Percentiles rank a stretch among this genome's conserved stretches.
Conservation (phyloP, 164 flowering plant species). For the Vitis labrusca region DNA sequence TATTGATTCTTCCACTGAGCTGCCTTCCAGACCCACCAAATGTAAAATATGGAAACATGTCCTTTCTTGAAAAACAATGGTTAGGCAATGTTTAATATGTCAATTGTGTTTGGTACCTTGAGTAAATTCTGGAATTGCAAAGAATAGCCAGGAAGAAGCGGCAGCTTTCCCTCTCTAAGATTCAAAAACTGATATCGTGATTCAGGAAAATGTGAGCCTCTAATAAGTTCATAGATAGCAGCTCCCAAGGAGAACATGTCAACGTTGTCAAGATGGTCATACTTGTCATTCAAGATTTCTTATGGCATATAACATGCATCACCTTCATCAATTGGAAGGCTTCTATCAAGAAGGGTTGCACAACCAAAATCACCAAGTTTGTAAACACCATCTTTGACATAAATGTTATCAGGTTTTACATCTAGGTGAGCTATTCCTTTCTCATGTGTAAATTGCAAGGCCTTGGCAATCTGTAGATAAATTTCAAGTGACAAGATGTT, state of each 20-base stretch:
- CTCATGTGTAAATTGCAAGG: conserved; percentile 75
- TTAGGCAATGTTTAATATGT: no score
- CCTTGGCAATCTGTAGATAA: conserved; percentile 67
- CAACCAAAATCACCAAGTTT: conserved; percentile 99
- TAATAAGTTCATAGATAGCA: conserved; percentile 72
- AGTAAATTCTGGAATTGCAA: conserved; percentile 80
- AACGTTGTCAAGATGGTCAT: conserved; percentile 83
- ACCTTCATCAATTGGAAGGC: conserved; percentile 90
- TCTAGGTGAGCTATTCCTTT: conserved; percentile 85
- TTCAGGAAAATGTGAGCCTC: conserved; percentile 72
- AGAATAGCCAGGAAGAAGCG: conserved; percentile 89
- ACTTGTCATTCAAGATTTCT: conserved; percentile 82
- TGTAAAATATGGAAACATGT: no score
- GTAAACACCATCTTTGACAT: conserved; percentile 76
- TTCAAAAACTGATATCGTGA: conserved; percentile 61
- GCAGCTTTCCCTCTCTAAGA: conserved; percentile 74
- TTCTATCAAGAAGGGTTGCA: conserved; percentile 71
- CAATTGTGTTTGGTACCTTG: conserved; percentile 48
- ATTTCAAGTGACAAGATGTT: no score
- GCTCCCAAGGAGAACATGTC: conserved; percentile 92
- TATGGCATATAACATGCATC: conserved; percentile 97
- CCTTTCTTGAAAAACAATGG: no score
- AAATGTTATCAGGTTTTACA: conserved; percentile 95
- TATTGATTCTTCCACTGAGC: no score
- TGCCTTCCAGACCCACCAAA: no score